Conservation (phyloP, 2,329 filamentous ascomycete species). For the Fusarium fujikuroi region DNA sequence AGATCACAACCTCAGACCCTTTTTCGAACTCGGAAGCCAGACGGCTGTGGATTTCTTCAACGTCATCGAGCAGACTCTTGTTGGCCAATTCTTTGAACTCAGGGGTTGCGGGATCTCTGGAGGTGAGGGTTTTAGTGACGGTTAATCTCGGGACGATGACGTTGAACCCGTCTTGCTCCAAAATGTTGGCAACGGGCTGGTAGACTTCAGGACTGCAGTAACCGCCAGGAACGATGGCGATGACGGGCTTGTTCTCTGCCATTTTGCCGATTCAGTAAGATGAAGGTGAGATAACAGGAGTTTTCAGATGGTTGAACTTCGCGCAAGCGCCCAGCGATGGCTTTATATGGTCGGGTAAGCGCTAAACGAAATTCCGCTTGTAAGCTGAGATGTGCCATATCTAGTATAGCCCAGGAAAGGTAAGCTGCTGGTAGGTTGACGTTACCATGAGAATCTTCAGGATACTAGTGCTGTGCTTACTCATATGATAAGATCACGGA, state of each 20-base stretch:
- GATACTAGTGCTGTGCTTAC: neutral
- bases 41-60: neutral
- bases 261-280: fast-evolving
- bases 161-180: neutral
- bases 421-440: neutral
- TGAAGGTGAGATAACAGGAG: neutral
- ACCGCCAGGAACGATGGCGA: neutral
- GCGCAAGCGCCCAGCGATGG: fast-evolving
- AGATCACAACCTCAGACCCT: neutral
- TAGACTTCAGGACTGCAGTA: neutral
- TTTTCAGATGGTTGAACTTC: fast-evolving
- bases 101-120: fast-evolving
- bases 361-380: neutral
- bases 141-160: neutral
- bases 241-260: neutral
- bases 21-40: fast-evolving
- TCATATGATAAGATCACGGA: fast-evolving
- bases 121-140: neutral
- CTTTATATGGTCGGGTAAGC: neutral
- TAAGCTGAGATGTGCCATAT: neutral
- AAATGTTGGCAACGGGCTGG: neutral
- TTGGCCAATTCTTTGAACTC: neutral
- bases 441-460: neutral
- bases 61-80: neutral
- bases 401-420: neutral